Base-by-base conservation (phyloP, 768 basidiomycete genomes). In the Suillus weaverae region DNA sequence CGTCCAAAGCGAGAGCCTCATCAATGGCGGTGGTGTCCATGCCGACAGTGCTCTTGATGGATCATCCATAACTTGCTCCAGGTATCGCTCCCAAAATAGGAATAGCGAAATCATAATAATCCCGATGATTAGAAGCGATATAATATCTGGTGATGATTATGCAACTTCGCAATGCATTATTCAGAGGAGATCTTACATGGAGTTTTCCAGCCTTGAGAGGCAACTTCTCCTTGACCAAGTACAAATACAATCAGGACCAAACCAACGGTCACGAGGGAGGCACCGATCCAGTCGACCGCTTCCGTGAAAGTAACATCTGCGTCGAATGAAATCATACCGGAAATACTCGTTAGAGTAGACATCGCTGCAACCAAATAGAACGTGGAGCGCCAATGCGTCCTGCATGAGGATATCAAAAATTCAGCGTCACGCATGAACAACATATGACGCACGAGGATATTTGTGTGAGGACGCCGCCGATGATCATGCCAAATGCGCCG, bases 391-490 rank as follows among this genome's bases (percentile, higher is more conserved):
- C 95, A 96, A 10, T 85, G 84, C 33, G 60, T 56, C 10, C 75
- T 78, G 18, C 8, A 41, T 9, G 35, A 13, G 0, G 32, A 57
- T 5, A 14, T 70, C 22, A 67, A 62, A 43, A 36, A 6, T 35
- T 63, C 8, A 51, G 11, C 8, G 6, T 36, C 6, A 1, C 0
- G 7, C 20, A 46, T 0, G 26, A 33, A n/a, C 36, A 10, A 35
- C 14, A 18, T 18, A 2, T n/a, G 5, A 73, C 78, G 62, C 62
- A 83, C 81, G 59, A 35, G 59, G 77, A 76, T 13, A 81, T 77
- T 70, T 92, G 84, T 0, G 88, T 90, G 26, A 93, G 75, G 2
- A 89, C 76, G n/a, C 91, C 92, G 14, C 94, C 93, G 0, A 93
- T 64, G 0, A 87, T 77, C 36, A 82, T 81, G 1, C 95, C 94